These are phyloP conservation scores for Curvularia sp. DNA, from an alignment of 2,329 filamentous ascomycete genomes.

Conservation along the genomic window DNA sequence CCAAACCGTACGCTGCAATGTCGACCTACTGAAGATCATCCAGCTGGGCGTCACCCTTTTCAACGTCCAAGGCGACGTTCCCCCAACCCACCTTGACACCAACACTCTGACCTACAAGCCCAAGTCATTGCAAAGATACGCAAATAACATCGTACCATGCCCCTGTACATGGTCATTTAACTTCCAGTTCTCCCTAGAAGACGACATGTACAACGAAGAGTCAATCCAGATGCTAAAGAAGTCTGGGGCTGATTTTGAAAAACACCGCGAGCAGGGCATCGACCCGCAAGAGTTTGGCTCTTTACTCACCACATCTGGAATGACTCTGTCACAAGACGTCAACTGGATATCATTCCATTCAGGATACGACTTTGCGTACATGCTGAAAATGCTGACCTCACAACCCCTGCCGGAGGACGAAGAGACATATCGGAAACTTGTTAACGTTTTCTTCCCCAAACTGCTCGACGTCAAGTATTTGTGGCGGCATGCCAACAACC, in stretches of 20 bases:
- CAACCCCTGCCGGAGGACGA: slow-evolving; percentile 86
- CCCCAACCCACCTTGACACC: slow-evolving; percentile 69
- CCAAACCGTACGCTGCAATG: slow-evolving; percentile 95
- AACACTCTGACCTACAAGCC: slow-evolving; percentile 52
- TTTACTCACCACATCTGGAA: slow-evolving; percentile 86
- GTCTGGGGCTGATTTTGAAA: slow-evolving; percentile 89
- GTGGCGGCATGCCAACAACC: slow-evolving; percentile 81
- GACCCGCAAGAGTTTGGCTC: slow-evolving; percentile 88
- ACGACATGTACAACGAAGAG: slow-evolving; percentile 97
- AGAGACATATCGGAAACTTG: slow-evolving; percentile 83
- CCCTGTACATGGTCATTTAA: slow-evolving; percentile 99
- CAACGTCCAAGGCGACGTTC: slow-evolving; percentile 86
- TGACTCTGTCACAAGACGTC: slow-evolving; percentile 85
- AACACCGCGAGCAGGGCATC: slow-evolving; percentile 86
- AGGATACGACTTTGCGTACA: slow-evolving; percentile 96
- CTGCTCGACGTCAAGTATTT: slow-evolving; percentile 97
- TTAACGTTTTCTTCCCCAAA: slow-evolving; percentile 91
- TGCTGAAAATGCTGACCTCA: slow-evolving; percentile 91
- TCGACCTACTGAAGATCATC: slow-evolving; percentile 96
- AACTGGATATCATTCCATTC: slow-evolving; percentile 98
- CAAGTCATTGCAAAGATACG: slow-evolving; percentile 59
- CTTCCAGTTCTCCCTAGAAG: slow-evolving; percentile 91
- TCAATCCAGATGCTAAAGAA: slow-evolving; percentile 90
- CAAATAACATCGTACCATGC: slow-evolving; percentile 65
- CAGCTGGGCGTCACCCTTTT: slow-evolving; percentile 96